Percentiles rank a stretch among this genome's conserved stretches.
Conservation (phyloP, 2,329 filamentous ascomycete species). For the Didymella sp. region DNA sequence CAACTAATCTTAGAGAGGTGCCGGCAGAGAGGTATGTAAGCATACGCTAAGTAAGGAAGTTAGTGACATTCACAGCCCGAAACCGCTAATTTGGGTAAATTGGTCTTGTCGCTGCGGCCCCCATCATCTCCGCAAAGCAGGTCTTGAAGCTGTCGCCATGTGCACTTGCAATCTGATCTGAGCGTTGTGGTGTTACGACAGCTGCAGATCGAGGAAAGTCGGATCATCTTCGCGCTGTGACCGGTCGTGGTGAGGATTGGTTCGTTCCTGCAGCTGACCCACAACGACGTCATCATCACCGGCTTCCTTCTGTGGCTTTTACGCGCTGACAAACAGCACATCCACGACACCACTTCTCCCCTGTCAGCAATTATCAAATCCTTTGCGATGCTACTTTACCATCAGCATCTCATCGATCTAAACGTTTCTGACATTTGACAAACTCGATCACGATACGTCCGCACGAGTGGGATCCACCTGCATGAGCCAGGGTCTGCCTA, state of each 20-base stretch:
- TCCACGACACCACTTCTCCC: constrained; percentile 30
- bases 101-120: constrained; percentile 14
- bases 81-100: constrained; percentile 31
- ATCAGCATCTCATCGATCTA: not conserved
- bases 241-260: constrained; percentile 20
- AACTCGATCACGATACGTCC: constrained; percentile 8
- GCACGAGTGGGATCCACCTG: constrained; percentile 22
- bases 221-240: constrained; percentile 23
- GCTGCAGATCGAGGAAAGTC: not conserved
- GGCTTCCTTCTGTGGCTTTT: not conserved
- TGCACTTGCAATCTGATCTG: not conserved
- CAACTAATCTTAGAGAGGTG: not conserved
- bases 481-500: constrained; percentile 15
- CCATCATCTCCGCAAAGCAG: constrained; percentile 12
- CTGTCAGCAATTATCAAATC: constrained; percentile 12
- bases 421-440: not conserved
- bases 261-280: constrained; percentile 17
- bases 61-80: constrained; percentile 23
- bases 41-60: constrained; percentile 42
- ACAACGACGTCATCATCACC: constrained; percentile 14
- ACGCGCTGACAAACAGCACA: constrained; percentile 44
- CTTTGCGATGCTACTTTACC: constrained; percentile 1
- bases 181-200: not conserved
- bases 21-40: constrained; percentile 32
- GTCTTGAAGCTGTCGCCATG: not conserved